These are phyloP conservation scores for Pseudocercospora pini-densiflorae DNA, from an alignment of 2,329 filamentous ascomycete genomes.

Conservation along the genomic window DNA sequence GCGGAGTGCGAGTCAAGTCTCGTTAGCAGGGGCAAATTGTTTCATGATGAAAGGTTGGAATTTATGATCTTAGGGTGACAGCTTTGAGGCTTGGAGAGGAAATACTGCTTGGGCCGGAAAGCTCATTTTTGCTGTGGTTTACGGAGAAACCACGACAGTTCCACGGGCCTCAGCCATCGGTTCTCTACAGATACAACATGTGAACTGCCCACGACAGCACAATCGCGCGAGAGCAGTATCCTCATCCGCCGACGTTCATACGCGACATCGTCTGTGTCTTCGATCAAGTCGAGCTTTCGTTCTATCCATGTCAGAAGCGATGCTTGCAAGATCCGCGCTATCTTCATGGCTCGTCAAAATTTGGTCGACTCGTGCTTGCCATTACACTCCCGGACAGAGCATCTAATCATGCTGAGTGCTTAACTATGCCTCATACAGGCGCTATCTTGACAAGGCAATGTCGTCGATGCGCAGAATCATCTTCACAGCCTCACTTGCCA, in stretches of 20 bases:
- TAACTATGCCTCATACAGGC: neutral
- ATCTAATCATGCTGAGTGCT: neutral
- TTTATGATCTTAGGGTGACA: neutral
- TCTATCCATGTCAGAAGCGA: neutral
- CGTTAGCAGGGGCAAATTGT: neutral
- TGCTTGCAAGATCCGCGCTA: neutral
- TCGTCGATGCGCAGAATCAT: constrained; percentile 78
- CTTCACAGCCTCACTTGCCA: constrained; percentile 98
- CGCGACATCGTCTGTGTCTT: neutral
- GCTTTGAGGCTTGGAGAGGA: neutral
- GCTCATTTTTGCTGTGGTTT: neutral
- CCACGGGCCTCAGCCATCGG: neutral
- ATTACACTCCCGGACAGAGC: neutral
- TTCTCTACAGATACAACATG: too few species aligned
- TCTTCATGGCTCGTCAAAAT: neutral
- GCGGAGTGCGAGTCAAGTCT: neutral
- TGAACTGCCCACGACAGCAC: neutral
- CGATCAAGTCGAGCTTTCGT: too few species aligned
- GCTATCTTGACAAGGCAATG: constrained; percentile 58
- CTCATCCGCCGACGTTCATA: neutral
- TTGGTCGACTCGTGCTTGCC: neutral
- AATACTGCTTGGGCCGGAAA: neutral
- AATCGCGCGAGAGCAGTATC: neutral
- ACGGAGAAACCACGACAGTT: neutral
- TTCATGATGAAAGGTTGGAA: neutral